These are phyloP conservation scores for Limonium bicolor DNA, from an alignment of 148 eudicot species.

Conservation along the genomic window DNA sequence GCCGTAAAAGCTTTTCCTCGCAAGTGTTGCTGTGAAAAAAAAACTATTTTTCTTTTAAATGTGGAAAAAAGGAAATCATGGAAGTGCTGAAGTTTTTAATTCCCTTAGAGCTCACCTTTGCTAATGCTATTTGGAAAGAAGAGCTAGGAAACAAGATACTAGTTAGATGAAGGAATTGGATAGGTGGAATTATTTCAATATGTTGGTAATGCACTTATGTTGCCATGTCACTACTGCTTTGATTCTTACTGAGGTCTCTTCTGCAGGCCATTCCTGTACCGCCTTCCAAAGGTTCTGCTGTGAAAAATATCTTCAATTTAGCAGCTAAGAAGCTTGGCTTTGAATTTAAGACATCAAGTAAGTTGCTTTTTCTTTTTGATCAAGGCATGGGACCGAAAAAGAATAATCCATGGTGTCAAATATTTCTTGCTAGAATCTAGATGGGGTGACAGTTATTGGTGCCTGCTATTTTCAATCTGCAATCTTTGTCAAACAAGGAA, in stretches of 20 bases:
- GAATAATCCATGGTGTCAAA: too few species aligned
- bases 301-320: constrained; percentile 59
- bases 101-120: too few species aligned
- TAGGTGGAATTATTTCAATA: neutral
- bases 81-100: neutral
- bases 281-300: constrained; percentile 39
- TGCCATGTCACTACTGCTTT: neutral
- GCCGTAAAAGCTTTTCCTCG: too few species aligned
- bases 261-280: constrained; percentile 83
- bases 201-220: neutral
- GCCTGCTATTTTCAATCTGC: too few species aligned
- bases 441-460: too few species aligned
- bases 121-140: too few species aligned
- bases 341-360: constrained; percentile 47
- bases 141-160: neutral
- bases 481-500: too few species aligned
- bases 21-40: too few species aligned
- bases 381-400: too few species aligned
- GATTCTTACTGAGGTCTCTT: constrained; percentile 3
- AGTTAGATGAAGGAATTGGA: neutral
- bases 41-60: too few species aligned
- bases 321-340: constrained; percentile 85
- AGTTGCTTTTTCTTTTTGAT: constrained; percentile 11
- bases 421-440: too few species aligned
- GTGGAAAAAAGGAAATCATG: too few species aligned